A percentile compares a stretch with the other conserved stretches of the same genome.
phyloP scores from a whole-genome alignment of 768 basidiomycete genomes.

The Termitomyces sp. region DNA sequence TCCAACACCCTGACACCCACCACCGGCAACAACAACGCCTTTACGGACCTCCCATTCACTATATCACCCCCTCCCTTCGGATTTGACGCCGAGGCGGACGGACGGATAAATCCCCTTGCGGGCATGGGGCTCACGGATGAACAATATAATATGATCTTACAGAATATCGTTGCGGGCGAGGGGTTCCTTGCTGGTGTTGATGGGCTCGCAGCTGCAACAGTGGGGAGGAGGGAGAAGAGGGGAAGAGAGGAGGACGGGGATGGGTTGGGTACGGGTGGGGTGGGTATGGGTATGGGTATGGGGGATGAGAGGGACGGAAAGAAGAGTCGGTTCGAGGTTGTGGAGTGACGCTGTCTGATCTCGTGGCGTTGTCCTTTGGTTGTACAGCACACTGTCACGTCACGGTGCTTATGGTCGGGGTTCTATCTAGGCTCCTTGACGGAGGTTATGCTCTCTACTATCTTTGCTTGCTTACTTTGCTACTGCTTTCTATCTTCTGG shows the following conservation, averaged over 20 bases:
- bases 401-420: background rate
- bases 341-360: background rate
- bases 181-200: conserved; percentile 33
- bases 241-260: background rate
- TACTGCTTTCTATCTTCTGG: background rate
- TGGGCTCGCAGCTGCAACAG: conserved; percentile 12
- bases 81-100: conserved; percentile 40
- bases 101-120: conserved; percentile 75
- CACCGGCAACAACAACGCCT: conserved; percentile 5
- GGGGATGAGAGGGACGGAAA: conserved; percentile 1
- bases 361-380: background rate
- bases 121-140: conserved; percentile 88
- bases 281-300: background rate
- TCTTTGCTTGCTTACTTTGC: background rate
- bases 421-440: background rate
- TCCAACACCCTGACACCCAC: conserved; percentile 4
- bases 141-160: conserved; percentile 77
- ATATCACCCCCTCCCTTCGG: conserved; percentile 7
- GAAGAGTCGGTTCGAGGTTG: conserved; percentile 3
- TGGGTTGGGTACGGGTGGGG: background rate
- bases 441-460: background rate
- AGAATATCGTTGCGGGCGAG: conserved; percentile 66
- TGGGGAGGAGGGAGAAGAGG: conserved; percentile 1
- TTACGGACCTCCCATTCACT: conserved; percentile 3
- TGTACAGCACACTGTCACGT: background rate